These are phyloP conservation scores for Lagenidium sp. DNA, from an alignment of 352 stramenopile species.

Conservation along the genomic window DNA sequence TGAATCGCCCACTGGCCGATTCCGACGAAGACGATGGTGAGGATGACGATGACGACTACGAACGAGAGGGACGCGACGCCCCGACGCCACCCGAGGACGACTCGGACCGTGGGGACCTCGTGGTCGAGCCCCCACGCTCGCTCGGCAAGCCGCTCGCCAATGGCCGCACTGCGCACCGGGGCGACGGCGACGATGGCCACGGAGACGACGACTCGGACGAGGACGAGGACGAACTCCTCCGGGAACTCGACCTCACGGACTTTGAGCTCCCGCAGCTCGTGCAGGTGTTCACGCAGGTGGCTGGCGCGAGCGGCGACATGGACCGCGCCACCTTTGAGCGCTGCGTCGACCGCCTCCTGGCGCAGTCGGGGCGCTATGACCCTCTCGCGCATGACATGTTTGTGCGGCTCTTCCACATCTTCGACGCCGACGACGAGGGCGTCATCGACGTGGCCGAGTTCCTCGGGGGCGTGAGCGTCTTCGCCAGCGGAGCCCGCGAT, in stretches of 20 bases:
- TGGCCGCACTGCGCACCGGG: background rate
- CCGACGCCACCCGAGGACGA: too few species aligned
- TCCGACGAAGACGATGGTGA: constrained; percentile 11
- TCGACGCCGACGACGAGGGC: constrained; percentile 46
- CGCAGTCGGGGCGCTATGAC: constrained; percentile 64
- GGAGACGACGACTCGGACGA: constrained; percentile 5
- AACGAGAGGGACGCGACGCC: too few species aligned
- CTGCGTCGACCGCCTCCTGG: constrained; percentile 76
- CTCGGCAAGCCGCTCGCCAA: too few species aligned
- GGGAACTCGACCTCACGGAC: constrained; percentile 67
- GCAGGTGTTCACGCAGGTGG: constrained; percentile 76
- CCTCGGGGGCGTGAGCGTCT: constrained; percentile 72
- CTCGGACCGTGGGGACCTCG: too few species aligned
- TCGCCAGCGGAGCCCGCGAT: constrained; percentile 68
- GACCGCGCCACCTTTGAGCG: constrained; percentile 57
- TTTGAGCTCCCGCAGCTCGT: constrained; percentile 79
- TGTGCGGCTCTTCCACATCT: constrained; percentile 68
- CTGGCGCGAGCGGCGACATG: constrained; percentile 57
- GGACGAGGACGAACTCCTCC: constrained; percentile 29
- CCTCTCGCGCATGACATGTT: constrained; percentile 66
- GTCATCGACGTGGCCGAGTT: constrained; percentile 79
- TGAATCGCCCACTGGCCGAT: too few species aligned
- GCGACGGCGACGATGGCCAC: background rate
- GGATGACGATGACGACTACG: constrained; percentile 10
- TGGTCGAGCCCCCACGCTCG: too few species aligned